phyloP scores from a whole-genome alignment of 495 filamentous ascomycete species.

The Aspergillus diversus region DNA sequence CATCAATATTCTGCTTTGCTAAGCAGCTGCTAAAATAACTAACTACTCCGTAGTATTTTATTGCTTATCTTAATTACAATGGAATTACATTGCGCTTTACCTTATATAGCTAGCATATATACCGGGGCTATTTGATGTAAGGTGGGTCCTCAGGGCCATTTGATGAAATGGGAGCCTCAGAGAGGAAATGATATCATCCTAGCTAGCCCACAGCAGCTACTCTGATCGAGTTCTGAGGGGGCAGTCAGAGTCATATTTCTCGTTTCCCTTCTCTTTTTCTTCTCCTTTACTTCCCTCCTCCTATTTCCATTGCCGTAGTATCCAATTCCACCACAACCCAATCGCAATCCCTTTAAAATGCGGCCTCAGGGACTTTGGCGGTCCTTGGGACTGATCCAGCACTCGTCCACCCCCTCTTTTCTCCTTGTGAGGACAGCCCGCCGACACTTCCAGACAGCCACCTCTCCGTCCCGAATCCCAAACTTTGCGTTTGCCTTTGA shows the following conservation, averaged over 20 bases:
- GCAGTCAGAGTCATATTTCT: neutral
- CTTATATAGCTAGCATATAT: too few species aligned
- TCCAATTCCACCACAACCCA: slow-evolving; percentile 1
- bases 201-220: neutral
- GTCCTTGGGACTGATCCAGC: slow-evolving; percentile 37
- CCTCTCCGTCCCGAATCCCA: slow-evolving; percentile 42
- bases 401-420: slow-evolving; percentile 26
- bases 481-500: slow-evolving; percentile 86
- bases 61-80: too few species aligned
- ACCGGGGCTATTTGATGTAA: too few species aligned
- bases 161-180: slow-evolving; percentile 4
- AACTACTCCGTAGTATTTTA: too few species aligned
- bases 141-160: too few species aligned
- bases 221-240: neutral
- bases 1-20: too few species aligned
- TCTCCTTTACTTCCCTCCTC: neutral
- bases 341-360: slow-evolving; percentile 23
- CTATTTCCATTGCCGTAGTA: slow-evolving; percentile 1
- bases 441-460: slow-evolving; percentile 38
- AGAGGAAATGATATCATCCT: neutral
- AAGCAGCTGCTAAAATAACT: too few species aligned
- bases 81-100: too few species aligned
- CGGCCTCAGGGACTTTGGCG: slow-evolving; percentile 32
- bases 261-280: neutral
- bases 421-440: slow-evolving; percentile 21